phyloP scores from a whole-genome alignment of 345 rosid species.

The Gossypium ekmanianum region DNA sequence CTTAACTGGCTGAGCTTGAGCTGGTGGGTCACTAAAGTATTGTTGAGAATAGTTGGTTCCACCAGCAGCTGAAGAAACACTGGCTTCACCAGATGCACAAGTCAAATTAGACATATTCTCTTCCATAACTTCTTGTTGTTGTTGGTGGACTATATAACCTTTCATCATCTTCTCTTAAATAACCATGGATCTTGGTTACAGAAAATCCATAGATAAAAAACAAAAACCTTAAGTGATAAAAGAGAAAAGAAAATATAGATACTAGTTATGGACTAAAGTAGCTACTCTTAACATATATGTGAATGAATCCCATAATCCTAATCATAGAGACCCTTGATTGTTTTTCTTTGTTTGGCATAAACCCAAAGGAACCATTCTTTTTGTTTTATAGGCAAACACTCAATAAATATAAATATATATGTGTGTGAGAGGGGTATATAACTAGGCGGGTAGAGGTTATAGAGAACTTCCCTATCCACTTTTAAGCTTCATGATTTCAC shows the following conservation, averaged over 20 bases:
- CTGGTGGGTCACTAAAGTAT: conserved; percentile 39
- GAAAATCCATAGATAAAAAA: no score
- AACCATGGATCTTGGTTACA: not conserved
- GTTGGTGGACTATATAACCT: conserved; percentile 43
- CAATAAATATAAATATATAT: no score
- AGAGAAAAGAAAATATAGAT: no score
- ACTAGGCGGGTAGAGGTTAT: no score
- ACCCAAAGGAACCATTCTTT: conserved; percentile 56
- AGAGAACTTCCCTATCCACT: conserved; percentile 15
- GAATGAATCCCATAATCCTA: conserved; percentile 12
- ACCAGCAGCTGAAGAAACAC: conserved; percentile 69
- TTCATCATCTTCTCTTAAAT: conserved; percentile 33
- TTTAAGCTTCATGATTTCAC: conserved; percentile 26
- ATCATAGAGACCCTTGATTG: conserved; percentile 16
- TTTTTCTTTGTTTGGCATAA: conserved; percentile 54
- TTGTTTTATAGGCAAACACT: not conserved
- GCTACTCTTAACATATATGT: conserved; percentile 17
- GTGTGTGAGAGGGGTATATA: no score
- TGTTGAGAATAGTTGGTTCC: conserved; percentile 37
- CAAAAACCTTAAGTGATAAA: no score
- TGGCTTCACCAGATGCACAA: conserved; percentile 73
- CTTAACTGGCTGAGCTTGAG: conserved; percentile 47
- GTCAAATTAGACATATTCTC: conserved; percentile 92
- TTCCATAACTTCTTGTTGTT: conserved; percentile 31
- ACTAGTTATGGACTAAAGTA: not conserved